Evolutionary conservation across 2,329 filamentous ascomycete species (phyloP), one percentile per base, ranked within the genome.

Genomic region (Fusarium domesticum): DNA sequence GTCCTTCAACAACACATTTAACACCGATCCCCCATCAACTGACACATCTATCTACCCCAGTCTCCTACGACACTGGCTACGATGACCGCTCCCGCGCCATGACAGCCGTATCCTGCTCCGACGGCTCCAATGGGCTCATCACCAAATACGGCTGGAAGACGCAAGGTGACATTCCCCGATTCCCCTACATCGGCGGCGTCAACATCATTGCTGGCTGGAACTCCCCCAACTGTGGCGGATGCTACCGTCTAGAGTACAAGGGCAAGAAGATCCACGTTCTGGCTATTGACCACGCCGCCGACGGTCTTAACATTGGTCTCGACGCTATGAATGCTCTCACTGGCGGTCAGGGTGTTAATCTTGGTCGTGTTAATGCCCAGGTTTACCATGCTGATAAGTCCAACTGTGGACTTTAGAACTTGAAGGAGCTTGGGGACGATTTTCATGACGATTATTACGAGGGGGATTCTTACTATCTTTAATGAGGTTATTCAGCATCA

Each of bases 11-110:
- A 3, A 17, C 15, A 36, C 12, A 11, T 12, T 5, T 12, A 17
- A 18, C 6, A 5, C 30, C 31, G 16, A 34, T 28, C n/a, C 33
- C 18, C n/a, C 30, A 6, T 11, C 34, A 11, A 43, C 51, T 58
- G 41, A 60, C 46, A 38, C n/a, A 10, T 36, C 14, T 23, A 6
- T 60, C n/a, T n/a, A n/a, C n/a, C n/a, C n/a, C n/a, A 65, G 85
- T 90, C 60, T 84, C 83, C 53, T 92, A 84, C 67, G 87, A 91
- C 69, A 68, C 70, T 16, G 81, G 76, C 61, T 93, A 88, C 70
- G 87, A 91, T 61, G 70, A 84, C 51, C 64, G 63, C 35, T 54
- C 54, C 47, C 76, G 81, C 45, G 72, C 77, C 35, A 64, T 91
- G 42, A 72, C 67, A 25, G 64, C 60, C 5, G 75, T 89, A 35